Base-by-base conservation (phyloP, 805 yeast species). In the Wickerhamiella alocasiicola region DNA sequence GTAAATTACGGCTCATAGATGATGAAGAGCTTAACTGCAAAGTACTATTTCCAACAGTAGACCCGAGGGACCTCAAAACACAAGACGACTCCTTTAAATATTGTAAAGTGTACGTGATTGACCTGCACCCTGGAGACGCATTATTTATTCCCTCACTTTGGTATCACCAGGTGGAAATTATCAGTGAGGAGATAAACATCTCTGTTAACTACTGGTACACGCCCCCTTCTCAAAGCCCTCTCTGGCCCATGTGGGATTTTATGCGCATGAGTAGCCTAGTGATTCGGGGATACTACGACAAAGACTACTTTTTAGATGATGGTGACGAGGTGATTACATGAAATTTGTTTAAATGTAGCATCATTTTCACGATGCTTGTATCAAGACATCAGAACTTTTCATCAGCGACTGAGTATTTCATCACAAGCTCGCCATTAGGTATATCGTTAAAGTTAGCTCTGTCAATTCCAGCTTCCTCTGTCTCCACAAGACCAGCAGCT, bases 381-480 rank as follows among this genome's bases (percentile, higher is more conserved):
- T 23, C 26, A 23, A 7, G 9, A 23, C 7, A 23, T 23, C 26
- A 23, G 7, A 23, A 7, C 18, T 11, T 9, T 9, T 26, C n/a
- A 18, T 40, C 24, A 31, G 23, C 25, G 29, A 40, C 25, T 3
- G 29, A 31, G 9, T 29, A 6, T n/a, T 17, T 9, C 18, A 31
- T 28, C 2, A 24, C 11, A 11, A 32, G 26, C 18, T 19, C n/a
- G 1, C 87, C 93, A 56, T 87, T 87, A 7, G 68, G 60, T 24
- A 71, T 53, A 55, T 85, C 95, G 48, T 61, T 58, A 51, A 58
- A 55, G 57, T 71, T 59, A 49, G 68, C 51, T 48, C 64, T 36
- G 42, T 47, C 51, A 56, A 59, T 24, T 54, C 66, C 70, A 4
- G 46, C 55, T 17, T 50, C 59, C 7, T 59, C 39, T 7, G 54